Percentiles rank a stretch among this genome's conserved stretches.
phyloP scores from a whole-genome alignment of 2,329 filamentous ascomycete genomes.

The Fusarium multiceps region DNA sequence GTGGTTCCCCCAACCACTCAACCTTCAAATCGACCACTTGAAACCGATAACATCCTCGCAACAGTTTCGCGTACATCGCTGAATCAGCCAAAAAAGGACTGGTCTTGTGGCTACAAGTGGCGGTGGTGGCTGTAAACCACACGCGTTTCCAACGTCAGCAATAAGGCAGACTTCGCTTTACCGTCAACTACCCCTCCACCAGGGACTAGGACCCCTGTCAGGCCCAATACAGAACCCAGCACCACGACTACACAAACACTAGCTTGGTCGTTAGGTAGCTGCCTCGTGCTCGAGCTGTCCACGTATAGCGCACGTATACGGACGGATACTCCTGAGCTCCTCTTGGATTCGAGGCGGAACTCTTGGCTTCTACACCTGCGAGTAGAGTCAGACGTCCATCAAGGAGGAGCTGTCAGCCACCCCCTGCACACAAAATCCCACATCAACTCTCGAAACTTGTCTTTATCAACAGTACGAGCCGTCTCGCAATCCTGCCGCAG shows the following conservation, averaged over 20 bases:
- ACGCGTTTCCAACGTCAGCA: conserved; percentile 34
- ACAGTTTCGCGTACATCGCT: conserved; percentile 14
- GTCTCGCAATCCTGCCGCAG: conserved; percentile 21
- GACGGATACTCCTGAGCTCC: conserved; percentile 27
- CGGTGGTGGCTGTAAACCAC: conserved; percentile 33
- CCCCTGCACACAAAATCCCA: conserved; percentile 22
- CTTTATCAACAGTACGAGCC: conserved; percentile 20
- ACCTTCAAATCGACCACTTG: conserved; percentile 22
- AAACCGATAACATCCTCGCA: conserved; percentile 31
- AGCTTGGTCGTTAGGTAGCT: conserved; percentile 41
- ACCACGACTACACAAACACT: conserved; percentile 36
- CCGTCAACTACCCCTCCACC: conserved; percentile 30
- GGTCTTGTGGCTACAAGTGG: conserved; percentile 30
- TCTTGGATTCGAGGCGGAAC: conserved; percentile 23
- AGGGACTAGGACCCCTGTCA: conserved; percentile 26
- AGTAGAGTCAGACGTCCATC: conserved; percentile 27
- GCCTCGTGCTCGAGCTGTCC: conserved; percentile 38
- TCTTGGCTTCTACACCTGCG: conserved; percentile 33
- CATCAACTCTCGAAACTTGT: conserved; percentile 28
- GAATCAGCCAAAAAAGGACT: conserved; percentile 21
- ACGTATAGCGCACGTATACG: conserved; percentile 40
- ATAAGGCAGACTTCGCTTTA: conserved; percentile 23
- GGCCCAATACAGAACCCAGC: conserved; percentile 32
- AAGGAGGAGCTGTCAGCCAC: conserved; percentile 28
- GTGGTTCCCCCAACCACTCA: conserved; percentile 30